Evolutionary conservation across 202 grass and related monocot genomes (phyloP).

Genomic region (Carex sylvatica): DNA sequence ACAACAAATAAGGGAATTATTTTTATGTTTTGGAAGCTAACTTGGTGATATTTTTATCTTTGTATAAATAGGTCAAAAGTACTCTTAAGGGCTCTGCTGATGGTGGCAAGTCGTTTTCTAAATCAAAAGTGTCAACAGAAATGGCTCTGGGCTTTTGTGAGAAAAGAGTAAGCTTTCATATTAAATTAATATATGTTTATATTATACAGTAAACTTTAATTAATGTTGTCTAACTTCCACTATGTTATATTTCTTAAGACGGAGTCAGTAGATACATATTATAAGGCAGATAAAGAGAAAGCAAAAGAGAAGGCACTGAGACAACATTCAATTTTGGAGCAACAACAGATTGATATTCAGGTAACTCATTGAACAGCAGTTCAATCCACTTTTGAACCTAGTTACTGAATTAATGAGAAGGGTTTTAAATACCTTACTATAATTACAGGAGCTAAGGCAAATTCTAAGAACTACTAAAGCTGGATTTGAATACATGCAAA

Average conservation of each 20-base stretch:
- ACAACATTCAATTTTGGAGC: conserved; percentile 62
- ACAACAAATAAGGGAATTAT: neutral
- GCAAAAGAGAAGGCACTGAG: conserved; percentile 55
- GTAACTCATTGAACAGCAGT: conserved; percentile 37
- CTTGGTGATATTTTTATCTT: conserved; percentile 6
- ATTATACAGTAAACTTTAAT: conserved; percentile 3
- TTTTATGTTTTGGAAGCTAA: conserved; percentile 12
- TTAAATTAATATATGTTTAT: neutral
- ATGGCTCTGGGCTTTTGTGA: conserved; percentile 43
- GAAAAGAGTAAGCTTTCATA: conserved; percentile 51
- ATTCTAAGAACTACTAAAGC: conserved; percentile 68
- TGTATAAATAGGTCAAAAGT: conserved; percentile 56
- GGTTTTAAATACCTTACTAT: conserved; percentile 34
- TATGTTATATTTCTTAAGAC: conserved; percentile 49
- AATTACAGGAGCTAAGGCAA: conserved; percentile 66
- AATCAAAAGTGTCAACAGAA: conserved; percentile 69
- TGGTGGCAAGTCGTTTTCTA: conserved; percentile 79
- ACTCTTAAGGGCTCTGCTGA: conserved; percentile 59
- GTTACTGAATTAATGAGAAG: conserved; percentile 19
- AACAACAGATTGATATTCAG: conserved; percentile 77
- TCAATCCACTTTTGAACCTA: conserved; percentile 27
- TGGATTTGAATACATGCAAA: conserved; percentile 86
- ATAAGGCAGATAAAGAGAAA: conserved; percentile 57
- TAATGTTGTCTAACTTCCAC: neutral
- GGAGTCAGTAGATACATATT: conserved; percentile 47